Percentiles rank a stretch among this genome's conserved stretches.
These are phyloP conservation scores for Crithidia acanthocephali DNA, from an alignment of 208 protist genomes.

Conservation along the genomic window DNA sequence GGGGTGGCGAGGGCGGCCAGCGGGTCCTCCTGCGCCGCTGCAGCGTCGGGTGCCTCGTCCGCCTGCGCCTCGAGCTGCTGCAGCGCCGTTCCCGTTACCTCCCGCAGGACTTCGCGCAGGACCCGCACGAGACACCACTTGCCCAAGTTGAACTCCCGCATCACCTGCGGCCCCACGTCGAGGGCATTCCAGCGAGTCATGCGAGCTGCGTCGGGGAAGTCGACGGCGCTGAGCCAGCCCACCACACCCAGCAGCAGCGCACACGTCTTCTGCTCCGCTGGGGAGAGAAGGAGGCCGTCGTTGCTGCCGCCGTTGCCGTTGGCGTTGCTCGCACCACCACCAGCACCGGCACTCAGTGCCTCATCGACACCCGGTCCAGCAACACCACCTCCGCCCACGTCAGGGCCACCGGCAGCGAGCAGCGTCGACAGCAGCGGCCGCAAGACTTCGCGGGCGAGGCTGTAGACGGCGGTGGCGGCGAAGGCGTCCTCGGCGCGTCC, in stretches of 20 bases:
- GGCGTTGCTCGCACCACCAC: too few species aligned
- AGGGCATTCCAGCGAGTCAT: slow-evolving; percentile 27
- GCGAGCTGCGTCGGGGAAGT: slow-evolving; percentile 13
- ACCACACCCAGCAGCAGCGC: slow-evolving; percentile 24
- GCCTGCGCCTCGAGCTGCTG: slow-evolving; percentile 11
- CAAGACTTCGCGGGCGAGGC: slow-evolving; percentile 14
- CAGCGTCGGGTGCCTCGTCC: not conserved
- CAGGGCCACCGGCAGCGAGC: not conserved
- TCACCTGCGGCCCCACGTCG: slow-evolving; percentile 31
- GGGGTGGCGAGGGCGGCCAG: not conserved
- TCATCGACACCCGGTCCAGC: not conserved
- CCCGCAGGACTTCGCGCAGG: slow-evolving; percentile 22
- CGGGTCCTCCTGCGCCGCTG: slow-evolving; percentile 12
- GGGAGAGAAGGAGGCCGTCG: not conserved
- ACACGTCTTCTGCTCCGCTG: slow-evolving; percentile 12
- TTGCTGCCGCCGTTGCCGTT: too few species aligned
- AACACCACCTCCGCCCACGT: not conserved
- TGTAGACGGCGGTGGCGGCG: slow-evolving; percentile 12
- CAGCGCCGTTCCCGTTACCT: slow-evolving; percentile 9
- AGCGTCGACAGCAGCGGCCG: slow-evolving; percentile 22
- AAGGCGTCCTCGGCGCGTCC: not conserved
- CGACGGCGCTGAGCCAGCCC: slow-evolving; percentile 9
- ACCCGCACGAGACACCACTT: slow-evolving; percentile 16
- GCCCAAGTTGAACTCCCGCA: slow-evolving; percentile 24
- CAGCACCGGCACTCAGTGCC: not conserved